Base-by-base conservation (phyloP, 495 filamentous ascomycete genomes). In the Neurospora hispaniola region DNA sequence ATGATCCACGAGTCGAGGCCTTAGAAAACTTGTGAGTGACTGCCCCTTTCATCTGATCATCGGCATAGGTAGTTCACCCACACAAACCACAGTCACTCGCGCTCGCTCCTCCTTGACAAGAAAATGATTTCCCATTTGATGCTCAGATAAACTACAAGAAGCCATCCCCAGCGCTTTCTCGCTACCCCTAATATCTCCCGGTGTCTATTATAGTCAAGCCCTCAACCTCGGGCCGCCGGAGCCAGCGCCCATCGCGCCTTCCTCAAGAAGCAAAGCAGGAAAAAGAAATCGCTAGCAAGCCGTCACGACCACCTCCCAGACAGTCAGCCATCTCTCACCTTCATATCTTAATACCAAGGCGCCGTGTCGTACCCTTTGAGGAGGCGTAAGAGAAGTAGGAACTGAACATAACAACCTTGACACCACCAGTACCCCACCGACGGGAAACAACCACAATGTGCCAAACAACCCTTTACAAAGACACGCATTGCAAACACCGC, bases 401-500 rank as follows among this genome's bases (percentile, higher is more conserved):
- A 5, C 1, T 6, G 23, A 4, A 27, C 0, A 62, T 12, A 14
- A 31, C 11, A 31, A 62, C 12, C 6, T 18, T 18, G 1, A 62
- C 3, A 62, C 27, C 54, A 66, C 14, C 54, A 62, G 23, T 23
- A 62, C 20, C 20, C 54, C 54, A 16, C 23, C 48, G 2, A 43
- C 27, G 42, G 11, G 43, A 62, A 68, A 46, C 41, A 75, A 54
- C 8, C 20, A 54, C 2, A 48, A 81, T 82, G 80, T 82, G 79
- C 75, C 12, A 35, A n/a, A 72, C 72, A 48, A 76, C 77, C 44
- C 80, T 78, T 77, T 81, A 78, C 77, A 78, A 75, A 73, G 80
- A 80, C 72, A 71, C 48, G n/a, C 43, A 66, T 74, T 86, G 83
- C 78, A 46, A 72, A 5, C 81, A 83, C 78, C 77, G 77, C 72